Evolutionary conservation across 2,329 filamentous ascomycete genomes (phyloP), one percentile per base, ranked within the genome.

Genomic region (Penicillium sp.): DNA sequence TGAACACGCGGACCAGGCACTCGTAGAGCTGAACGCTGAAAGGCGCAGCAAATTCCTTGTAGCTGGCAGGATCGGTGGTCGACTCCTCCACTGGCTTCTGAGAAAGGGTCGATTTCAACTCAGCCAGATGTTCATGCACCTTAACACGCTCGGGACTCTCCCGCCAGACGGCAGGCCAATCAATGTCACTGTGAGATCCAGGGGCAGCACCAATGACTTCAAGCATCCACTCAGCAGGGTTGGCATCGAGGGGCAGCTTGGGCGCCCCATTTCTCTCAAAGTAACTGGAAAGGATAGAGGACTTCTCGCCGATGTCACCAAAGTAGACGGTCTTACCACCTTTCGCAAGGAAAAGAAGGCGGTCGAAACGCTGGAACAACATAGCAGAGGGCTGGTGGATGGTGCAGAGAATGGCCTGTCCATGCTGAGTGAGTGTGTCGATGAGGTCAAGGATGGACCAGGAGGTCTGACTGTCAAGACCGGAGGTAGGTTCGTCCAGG

Each of bases 381-480:
- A 95, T 89, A 27, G 90, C 89, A 11, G 88, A 94, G n/a, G 91
- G 91, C 69, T 97, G 91, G 67, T 97, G 91, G 51, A 96, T 96
- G 0, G 91, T 96, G 73, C 89, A 95, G n/a, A 96, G 82, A 69
- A 96, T 88, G 42, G 91, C 90, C 66, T 94, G 89, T 13, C 91
- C 90, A 52, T 83, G 86, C 67, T 91, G 86, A 59, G 89, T 89
- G 27, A 96, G 77, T 70, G 94, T 95, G 69, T 94, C 86, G 32
- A 97, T 79, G 9, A 96, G 79, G 66, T 89, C 85, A 37, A 89
- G 78, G 64, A 96, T 95, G 54, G 88, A 87, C 88, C 89, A 96
- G 0, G 89, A 91, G 1, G 90, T 95, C 68, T 95, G 89, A 62
- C 83, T 88, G 69, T 96, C 91, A 16, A 96, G 81, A 74, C 91